A percentile compares a stretch with the other conserved stretches of the same genome.
Conservation (phyloP, 1,284 basidiomycete species). For the Pyrrhoderma lamaoense region DNA sequence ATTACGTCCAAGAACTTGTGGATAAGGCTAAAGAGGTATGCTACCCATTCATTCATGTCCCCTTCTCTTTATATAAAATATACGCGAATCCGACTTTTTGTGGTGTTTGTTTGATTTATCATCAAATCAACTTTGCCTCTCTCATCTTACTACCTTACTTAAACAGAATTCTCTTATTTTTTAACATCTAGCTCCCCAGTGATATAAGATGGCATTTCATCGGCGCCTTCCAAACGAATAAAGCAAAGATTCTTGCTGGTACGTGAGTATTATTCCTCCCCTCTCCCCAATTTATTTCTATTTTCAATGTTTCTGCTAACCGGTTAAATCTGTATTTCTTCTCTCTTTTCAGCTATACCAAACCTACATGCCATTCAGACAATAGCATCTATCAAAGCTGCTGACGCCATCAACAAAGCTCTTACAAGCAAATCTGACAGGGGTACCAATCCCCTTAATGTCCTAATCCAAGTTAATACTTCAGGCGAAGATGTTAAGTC, state of each 20-base stretch:
- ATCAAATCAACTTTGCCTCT: too few relatives aligned
- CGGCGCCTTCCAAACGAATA: constrained; percentile 91
- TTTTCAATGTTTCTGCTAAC: too few relatives aligned
- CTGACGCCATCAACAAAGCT: constrained; percentile 76
- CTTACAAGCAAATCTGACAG: constrained; percentile 41
- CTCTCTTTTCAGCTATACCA: constrained; percentile 57
- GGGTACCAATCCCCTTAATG: constrained; percentile 48
- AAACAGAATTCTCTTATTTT: background rate
- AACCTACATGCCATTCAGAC: constrained; percentile 91
- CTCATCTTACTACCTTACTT: too few relatives aligned
- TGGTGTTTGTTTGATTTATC: too few relatives aligned
- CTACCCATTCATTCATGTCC: constrained; percentile 17
- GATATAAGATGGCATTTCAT: constrained; percentile 98
- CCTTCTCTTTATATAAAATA: too few relatives aligned
- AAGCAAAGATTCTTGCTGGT: constrained; percentile 88
- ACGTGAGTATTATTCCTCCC: constrained; percentile 29
- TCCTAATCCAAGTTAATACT: constrained; percentile 93
- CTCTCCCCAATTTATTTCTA: too few relatives aligned
- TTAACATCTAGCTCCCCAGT: constrained; percentile 52
- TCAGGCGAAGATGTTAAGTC: constrained; percentile 88
- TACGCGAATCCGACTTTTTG: too few relatives aligned
- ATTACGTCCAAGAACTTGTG: constrained; percentile 94
- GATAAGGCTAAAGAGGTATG: constrained; percentile 77
- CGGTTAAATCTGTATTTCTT: too few relatives aligned
- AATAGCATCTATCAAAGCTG: constrained; percentile 80